These are phyloP conservation scores for Hypoxylon sp. DNA, from an alignment of 2,329 filamentous ascomycete species.

Conservation along the genomic window DNA sequence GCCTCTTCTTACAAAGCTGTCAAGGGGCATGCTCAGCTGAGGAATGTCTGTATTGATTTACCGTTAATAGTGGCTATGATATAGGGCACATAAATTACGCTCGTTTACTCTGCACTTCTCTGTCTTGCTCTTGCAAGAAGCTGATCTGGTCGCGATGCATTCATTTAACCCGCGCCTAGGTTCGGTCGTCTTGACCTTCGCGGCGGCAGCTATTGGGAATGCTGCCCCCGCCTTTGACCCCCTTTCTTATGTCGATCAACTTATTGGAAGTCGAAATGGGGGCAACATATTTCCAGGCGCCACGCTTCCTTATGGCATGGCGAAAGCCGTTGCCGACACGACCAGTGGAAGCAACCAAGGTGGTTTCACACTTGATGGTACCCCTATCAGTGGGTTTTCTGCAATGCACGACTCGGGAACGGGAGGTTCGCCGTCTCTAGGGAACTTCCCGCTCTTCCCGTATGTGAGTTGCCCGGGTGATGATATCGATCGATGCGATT, in stretches of 20 bases:
- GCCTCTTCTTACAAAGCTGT: slow-evolving; percentile 15
- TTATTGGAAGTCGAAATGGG: slow-evolving; percentile 68
- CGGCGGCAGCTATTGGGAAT: slow-evolving; percentile 36
- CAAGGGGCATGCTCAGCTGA: slow-evolving; percentile 15
- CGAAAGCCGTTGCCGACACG: slow-evolving; percentile 71
- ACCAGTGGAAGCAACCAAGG: slow-evolving; percentile 68
- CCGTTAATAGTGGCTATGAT: slow-evolving; percentile 27
- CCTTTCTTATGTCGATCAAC: slow-evolving; percentile 64
- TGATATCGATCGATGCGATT: slow-evolving; percentile 74
- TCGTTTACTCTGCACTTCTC: slow-evolving; percentile 24
- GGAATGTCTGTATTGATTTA: slow-evolving; percentile 39
- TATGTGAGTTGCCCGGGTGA: slow-evolving; percentile 74
- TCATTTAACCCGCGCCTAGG: slow-evolving; percentile 31
- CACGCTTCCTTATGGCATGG: slow-evolving; percentile 60
- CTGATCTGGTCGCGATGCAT: slow-evolving; percentile 43
- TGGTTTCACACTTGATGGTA: slow-evolving; percentile 68
- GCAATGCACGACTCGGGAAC: slow-evolving; percentile 73
- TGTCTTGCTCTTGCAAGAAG: slow-evolving; percentile 29
- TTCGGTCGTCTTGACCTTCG: slow-evolving; percentile 39
- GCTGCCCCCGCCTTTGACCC: slow-evolving; percentile 52
- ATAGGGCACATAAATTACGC: slow-evolving; percentile 30
- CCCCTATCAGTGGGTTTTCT: slow-evolving; percentile 68
- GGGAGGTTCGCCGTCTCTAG: slow-evolving; percentile 73
- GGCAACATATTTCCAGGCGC: slow-evolving; percentile 64
- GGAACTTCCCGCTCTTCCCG: slow-evolving; percentile 81